Conservation (phyloP, 2,329 filamentous ascomycete genomes). For the Bipolaris zeicola region DNA sequence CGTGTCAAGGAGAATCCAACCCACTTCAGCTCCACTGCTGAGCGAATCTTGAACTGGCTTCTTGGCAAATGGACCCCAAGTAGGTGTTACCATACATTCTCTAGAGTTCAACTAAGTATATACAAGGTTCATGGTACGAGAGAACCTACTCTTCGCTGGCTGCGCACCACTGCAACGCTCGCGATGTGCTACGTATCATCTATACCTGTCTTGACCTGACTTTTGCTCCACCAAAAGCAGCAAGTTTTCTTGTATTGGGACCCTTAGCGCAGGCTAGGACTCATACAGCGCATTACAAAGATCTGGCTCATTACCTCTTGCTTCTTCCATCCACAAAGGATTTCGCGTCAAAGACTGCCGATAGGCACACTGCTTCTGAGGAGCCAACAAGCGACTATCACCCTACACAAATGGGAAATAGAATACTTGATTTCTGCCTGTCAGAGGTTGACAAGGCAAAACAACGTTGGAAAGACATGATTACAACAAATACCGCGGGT, state of each 20-base stretch:
- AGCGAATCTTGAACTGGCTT: constrained; percentile 79
- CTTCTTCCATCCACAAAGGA: constrained; percentile 33
- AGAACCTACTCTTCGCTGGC: constrained; percentile 68
- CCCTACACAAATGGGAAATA: constrained; percentile 30
- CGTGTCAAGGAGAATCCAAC: constrained; percentile 71
- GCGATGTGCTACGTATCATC: constrained; percentile 72
- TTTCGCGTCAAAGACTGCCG: constrained; percentile 9
- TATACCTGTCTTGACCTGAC: constrained; percentile 68
- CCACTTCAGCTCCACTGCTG: constrained; percentile 69
- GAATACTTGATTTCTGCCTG: constrained; percentile 54
- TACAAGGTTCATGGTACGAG: constrained; percentile 59
- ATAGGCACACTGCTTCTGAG: constrained; percentile 4
- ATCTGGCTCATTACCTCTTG: constrained; percentile 58
- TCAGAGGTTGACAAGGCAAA: constrained; percentile 54
- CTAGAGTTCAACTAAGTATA: constrained; percentile 17
- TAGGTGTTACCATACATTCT: constrained; percentile 50
- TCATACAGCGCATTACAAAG: constrained; percentile 46
- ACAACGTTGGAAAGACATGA: constrained; percentile 53
- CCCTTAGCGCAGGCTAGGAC: constrained; percentile 53
- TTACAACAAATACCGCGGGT: constrained; percentile 51
- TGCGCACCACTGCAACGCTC: constrained; percentile 66
- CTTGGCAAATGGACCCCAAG: constrained; percentile 82
- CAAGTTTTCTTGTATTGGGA: constrained; percentile 47
- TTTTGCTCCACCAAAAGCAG: constrained; percentile 26
- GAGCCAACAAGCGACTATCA: constrained; percentile 24